Base-by-base conservation (phyloP, 208 protist genomes). In the Leptomonas pyrrhocoris region DNA sequence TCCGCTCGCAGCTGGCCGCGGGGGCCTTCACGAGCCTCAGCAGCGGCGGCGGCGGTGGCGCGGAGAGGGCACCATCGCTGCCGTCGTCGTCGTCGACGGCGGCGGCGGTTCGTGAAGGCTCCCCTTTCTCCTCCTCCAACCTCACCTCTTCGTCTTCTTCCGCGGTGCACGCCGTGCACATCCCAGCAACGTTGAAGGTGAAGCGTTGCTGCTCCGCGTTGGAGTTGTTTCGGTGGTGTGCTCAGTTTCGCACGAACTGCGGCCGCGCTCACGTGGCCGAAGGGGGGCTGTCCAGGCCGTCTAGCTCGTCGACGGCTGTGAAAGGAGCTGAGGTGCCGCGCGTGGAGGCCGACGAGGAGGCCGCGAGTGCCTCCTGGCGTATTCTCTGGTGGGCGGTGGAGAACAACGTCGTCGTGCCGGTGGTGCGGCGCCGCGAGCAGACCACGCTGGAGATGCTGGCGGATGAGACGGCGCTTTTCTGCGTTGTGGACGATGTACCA, bases 401-500 rank as follows among this genome's bases (percentile, higher is more conserved):
- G 53, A 79, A 79, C 50, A 74, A 19, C 30, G 50, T 79, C 12
- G 43, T 79, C 28, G 46, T 69, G 19, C 66, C 74, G 9, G 62
- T 80, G 25, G 63, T 72, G 57, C 72, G 63, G 55, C 64, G 36
- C 8, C 55, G 64, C 40, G 75, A 64, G 3, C 60, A 67, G 49
- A 19, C 43, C 5, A 75, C 60, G 28, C 67, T 74, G 16, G 76
- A 76, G 49, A 51, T 77, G 5, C 65, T 81, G 7, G 64, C 72
- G 1, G 79, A 81, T 40, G 64, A 70, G 31, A 84, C 79, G 12
- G 60, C 79, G 8, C 70, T 84, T 5, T 84, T 81, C 51, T 80
- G 68, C 63, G 45, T 76, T 31, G 51, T 63, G 13, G 36, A 54
- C 15, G 46, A 72, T 23, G 23, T 72, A 9, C 48, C 62, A 19